These are phyloP conservation scores for Arthrobotrys pseudoclavata DNA, from an alignment of 2,329 filamentous ascomycete species.

Conservation along the genomic window DNA sequence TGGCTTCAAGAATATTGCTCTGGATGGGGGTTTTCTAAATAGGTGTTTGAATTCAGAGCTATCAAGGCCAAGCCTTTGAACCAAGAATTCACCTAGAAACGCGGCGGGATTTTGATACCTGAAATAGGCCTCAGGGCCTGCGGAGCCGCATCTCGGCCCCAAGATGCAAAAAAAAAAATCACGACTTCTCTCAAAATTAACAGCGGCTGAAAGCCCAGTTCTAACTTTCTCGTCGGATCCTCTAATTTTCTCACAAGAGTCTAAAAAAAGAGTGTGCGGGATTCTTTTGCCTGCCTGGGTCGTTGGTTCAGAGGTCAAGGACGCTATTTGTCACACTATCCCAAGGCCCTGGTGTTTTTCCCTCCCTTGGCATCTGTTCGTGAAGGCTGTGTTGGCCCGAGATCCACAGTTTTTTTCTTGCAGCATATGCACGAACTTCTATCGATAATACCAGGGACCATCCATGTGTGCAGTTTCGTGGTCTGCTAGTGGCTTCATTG, in stretches of 20 bases:
- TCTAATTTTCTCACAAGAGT: conserved; percentile 1
- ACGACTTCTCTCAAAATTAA: conserved; percentile 7
- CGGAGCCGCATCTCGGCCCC: conserved; percentile 24
- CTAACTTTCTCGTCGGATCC: conserved; percentile 4
- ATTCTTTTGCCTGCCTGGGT: conserved; percentile 17
- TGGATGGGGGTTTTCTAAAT: not conserved
- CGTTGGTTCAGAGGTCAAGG: conserved; percentile 8
- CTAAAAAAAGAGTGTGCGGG: conserved; percentile 26
- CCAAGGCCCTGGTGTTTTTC: conserved; percentile 2
- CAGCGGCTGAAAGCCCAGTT: conserved; percentile 24
- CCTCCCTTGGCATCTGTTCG: conserved; percentile 31
- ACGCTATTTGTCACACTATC: conserved; percentile 51
- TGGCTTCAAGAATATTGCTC: not conserved
- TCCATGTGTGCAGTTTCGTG: conserved; percentile 20
- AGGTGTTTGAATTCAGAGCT: not conserved
- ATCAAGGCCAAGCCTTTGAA: not conserved
- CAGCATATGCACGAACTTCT: conserved; percentile 14
- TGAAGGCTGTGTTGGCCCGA: conserved; percentile 46
- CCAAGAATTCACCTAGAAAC: not conserved
- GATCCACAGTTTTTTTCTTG: conserved; percentile 31
- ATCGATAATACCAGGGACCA: conserved; percentile 25
- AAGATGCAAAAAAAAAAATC: not conserved
- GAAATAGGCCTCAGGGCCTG: conserved; percentile 12
- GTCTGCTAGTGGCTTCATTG: conserved; percentile 28
- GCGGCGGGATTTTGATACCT: conserved; percentile 1